These are phyloP conservation scores for Cladobotryum protrusum DNA, from an alignment of 2,329 filamentous ascomycete genomes.

Conservation along the genomic window DNA sequence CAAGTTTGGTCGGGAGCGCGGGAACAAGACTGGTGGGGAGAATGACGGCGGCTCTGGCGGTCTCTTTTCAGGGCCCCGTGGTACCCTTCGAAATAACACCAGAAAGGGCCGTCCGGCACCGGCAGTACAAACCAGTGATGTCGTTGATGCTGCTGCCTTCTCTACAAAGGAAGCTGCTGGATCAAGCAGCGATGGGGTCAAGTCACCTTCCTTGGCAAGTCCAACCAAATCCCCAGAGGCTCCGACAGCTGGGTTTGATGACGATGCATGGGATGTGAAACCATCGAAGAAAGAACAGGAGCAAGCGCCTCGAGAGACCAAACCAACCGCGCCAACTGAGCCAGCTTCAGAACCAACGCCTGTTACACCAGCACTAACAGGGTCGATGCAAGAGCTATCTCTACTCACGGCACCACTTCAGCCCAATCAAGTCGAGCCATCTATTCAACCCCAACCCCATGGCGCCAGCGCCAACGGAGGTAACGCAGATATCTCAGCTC, in stretches of 20 bases:
- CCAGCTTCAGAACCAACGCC: conserved; percentile 18
- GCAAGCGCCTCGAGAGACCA: conserved; percentile 19
- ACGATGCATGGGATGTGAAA: conserved; percentile 96
- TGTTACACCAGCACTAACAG: conserved; percentile 25
- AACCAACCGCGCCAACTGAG: conserved; percentile 18
- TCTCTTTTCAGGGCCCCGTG: conserved; percentile 90
- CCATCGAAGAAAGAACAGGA: conserved; percentile 54
- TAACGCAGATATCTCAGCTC: neutral
- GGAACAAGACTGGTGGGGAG: conserved; percentile 46
- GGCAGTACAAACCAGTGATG: conserved; percentile 76
- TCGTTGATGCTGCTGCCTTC: conserved; percentile 83
- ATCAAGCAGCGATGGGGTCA: conserved; percentile 17
- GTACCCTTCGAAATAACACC: conserved; percentile 86
- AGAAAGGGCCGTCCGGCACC: conserved; percentile 85
- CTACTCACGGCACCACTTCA: conserved; percentile 47
- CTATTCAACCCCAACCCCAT: conserved; percentile 7
- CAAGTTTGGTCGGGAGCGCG: conserved; percentile 61
- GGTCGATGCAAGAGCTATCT: conserved; percentile 57
- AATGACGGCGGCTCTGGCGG: conserved; percentile 58
- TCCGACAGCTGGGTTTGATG: conserved; percentile 66
- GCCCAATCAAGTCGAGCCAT: conserved; percentile 37
- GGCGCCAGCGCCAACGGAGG: neutral
- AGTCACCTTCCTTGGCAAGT: conserved; percentile 18
- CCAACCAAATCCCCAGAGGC: conserved; percentile 24
- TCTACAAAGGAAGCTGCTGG: conserved; percentile 46